Evolutionary conservation across 148 eudicot species (phyloP).

Genomic region (Diospyros lotus): DNA sequence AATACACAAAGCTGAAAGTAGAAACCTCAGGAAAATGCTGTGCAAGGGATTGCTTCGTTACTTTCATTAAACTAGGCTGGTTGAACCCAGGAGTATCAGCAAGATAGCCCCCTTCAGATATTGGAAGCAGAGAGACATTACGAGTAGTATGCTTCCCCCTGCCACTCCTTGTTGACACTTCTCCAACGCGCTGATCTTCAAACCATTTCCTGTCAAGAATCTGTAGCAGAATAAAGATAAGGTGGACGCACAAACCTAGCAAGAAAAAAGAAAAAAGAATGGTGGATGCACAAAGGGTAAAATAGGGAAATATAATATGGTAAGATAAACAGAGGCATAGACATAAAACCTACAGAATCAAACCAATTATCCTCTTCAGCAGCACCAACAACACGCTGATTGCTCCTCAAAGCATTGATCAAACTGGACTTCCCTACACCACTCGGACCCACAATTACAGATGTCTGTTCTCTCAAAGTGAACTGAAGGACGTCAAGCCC

Average conservation of each 20-base stretch:
- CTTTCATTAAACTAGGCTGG: conserved; percentile 88
- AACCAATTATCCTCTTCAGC: conserved; percentile 45
- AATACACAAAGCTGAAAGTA: conserved; percentile 16
- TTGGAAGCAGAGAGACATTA: conserved; percentile 77
- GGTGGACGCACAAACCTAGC: not conserved
- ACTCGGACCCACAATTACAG: conserved; percentile 96
- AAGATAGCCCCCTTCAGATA: conserved; percentile 79
- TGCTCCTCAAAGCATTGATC: conserved; percentile 78
- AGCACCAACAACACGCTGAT: conserved; percentile 25
- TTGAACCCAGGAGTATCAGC: conserved; percentile 98
- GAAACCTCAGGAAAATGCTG: conserved; percentile 84
- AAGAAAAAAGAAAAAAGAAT: not conserved
- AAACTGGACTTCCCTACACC: conserved; percentile 97
- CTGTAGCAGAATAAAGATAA: conserved; percentile 26
- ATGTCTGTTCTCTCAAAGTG: conserved; percentile 65
- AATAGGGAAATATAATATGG: conserved; percentile 1
- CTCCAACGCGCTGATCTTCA: conserved; percentile 88
- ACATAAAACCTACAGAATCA: conserved; percentile 49
- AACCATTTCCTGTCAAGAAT: conserved; percentile 75
- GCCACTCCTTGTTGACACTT: conserved; percentile 94
- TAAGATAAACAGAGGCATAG: not conserved
- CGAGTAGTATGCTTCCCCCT: conserved; percentile 96
- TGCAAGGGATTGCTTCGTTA: conserved; percentile 74
- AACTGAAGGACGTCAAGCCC: conserved; percentile 81
- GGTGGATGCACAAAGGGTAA: not conserved